These are phyloP conservation scores for Candida chauliodis DNA, from an alignment of 805 yeast genomes.

Conservation along the genomic window DNA sequence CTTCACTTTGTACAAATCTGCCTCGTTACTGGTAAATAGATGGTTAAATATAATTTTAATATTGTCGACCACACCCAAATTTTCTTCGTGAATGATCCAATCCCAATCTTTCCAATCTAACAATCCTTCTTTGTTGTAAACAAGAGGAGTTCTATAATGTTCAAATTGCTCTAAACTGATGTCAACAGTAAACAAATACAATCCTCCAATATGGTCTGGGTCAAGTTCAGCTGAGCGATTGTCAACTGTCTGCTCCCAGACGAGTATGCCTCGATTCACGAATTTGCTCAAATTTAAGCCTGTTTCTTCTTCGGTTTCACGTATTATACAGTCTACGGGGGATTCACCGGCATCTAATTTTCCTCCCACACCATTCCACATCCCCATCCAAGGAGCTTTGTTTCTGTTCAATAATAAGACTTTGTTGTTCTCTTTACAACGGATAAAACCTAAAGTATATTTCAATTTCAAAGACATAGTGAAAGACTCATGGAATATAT, in stretches of 20 bases:
- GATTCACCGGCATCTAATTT: conserved; percentile 33
- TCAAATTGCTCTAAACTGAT: conserved; percentile 22
- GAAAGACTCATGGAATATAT: not conserved
- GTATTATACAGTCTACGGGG: conserved; percentile 35
- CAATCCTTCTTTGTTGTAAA: conserved; percentile 36
- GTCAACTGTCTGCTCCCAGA: conserved; percentile 23
- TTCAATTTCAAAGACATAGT: conserved; percentile 7
- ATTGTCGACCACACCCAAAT: conserved; percentile 40
- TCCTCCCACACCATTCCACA: conserved; percentile 48
- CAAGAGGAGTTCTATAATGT: conserved; percentile 25
- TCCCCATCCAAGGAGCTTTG: conserved; percentile 46
- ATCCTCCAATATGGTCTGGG: conserved; percentile 27
- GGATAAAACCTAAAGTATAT: conserved; percentile 25
- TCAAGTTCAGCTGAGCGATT: not conserved
- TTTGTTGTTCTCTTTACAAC: conserved; percentile 27
- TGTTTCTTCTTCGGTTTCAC: conserved; percentile 43
- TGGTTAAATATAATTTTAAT: conserved; percentile 20
- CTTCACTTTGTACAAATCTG: conserved; percentile 22
- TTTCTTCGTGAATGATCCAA: conserved; percentile 34
- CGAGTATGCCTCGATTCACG: conserved; percentile 30
- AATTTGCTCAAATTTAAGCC: conserved; percentile 29
- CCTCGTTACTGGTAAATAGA: conserved; percentile 22
- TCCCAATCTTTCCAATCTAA: conserved; percentile 38
- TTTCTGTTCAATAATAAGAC: conserved; percentile 37
- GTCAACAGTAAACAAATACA: conserved; percentile 37